Conservation (phyloP, 2,329 filamentous ascomycete species). For the Chalaropsis ovoidea region DNA sequence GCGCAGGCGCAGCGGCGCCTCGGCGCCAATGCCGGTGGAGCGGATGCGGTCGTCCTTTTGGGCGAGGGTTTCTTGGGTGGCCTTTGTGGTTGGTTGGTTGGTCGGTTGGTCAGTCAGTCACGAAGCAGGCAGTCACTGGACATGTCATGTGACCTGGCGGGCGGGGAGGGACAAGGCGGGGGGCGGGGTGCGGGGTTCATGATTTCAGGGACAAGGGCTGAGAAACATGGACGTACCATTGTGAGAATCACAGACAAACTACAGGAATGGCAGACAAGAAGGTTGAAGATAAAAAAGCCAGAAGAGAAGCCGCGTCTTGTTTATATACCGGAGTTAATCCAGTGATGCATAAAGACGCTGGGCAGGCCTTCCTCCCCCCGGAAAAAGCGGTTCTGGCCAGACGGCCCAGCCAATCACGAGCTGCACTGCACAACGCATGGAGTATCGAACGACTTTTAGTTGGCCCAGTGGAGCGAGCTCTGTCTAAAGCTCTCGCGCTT, state of each 20-base stretch:
- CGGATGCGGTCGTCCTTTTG: constrained; percentile 69
- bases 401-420: constrained; percentile 1
- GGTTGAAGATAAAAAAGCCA: not conserved
- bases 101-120: constrained; percentile 8
- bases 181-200: not conserved
- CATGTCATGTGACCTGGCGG: not conserved
- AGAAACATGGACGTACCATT: constrained; percentile 4
- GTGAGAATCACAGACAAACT: not conserved
- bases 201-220: not conserved
- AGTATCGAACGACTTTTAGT: constrained; percentile 5
- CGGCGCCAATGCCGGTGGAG: constrained; percentile 56
- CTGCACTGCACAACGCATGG: not conserved
- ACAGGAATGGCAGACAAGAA: too few species aligned
- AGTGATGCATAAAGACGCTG: not conserved
- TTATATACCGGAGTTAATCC: constrained; percentile 1
- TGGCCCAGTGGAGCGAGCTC: not conserved
- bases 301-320: not conserved
- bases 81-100: not conserved
- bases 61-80: constrained; percentile 22
- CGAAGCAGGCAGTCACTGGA: not conserved
- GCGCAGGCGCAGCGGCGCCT: constrained; percentile 89
- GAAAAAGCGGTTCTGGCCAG: constrained; percentile 3
- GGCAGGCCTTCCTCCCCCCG: not conserved
- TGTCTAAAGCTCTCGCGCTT: not conserved
- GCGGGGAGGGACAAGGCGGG: not conserved